Conservation (phyloP, 352 stramenopile genomes). For the Albugo laibachii region DNA sequence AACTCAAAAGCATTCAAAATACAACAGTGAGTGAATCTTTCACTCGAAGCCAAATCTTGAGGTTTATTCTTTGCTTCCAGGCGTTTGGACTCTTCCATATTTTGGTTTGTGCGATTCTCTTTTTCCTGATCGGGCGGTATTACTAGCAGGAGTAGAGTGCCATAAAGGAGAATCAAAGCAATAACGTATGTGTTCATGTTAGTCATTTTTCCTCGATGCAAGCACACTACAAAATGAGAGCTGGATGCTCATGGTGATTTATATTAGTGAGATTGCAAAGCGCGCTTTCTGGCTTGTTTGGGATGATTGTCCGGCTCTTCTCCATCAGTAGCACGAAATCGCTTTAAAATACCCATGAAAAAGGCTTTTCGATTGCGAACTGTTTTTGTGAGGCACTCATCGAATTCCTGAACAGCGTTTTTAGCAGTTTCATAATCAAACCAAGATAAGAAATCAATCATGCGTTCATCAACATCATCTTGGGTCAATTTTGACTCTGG, state of each 20-base stretch:
- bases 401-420: slow-evolving; percentile 60
- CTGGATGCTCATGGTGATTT: too few species aligned
- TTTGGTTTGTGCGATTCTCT: slow-evolving; percentile 72
- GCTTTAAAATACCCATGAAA: slow-evolving; percentile 81
- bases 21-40: slow-evolving; percentile 18
- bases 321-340: slow-evolving; percentile 61
- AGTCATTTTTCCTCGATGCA: too few species aligned
- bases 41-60: not conserved
- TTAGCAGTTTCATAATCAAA: slow-evolving; percentile 81
- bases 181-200: too few species aligned
- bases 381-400: slow-evolving; percentile 39
- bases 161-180: too few species aligned
- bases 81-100: slow-evolving; percentile 66
- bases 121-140: slow-evolving; percentile 78
- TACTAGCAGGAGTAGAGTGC: slow-evolving; percentile 17
- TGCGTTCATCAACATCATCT: slow-evolving; percentile 70
- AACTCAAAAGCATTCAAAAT: slow-evolving; percentile 19
- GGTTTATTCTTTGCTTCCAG: slow-evolving; percentile 8
- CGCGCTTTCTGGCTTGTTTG: not conserved
- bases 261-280: too few species aligned
- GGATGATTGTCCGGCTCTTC: slow-evolving; percentile 19
- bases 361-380: slow-evolving; percentile 75
- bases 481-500: slow-evolving; percentile 44
- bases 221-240: too few species aligned
- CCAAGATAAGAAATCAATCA: slow-evolving; percentile 76